Percentiles rank a stretch among this genome's conserved stretches.
Conservation (phyloP, 2,329 filamentous ascomycete genomes). For the Bimuria novae-zelandiae region DNA sequence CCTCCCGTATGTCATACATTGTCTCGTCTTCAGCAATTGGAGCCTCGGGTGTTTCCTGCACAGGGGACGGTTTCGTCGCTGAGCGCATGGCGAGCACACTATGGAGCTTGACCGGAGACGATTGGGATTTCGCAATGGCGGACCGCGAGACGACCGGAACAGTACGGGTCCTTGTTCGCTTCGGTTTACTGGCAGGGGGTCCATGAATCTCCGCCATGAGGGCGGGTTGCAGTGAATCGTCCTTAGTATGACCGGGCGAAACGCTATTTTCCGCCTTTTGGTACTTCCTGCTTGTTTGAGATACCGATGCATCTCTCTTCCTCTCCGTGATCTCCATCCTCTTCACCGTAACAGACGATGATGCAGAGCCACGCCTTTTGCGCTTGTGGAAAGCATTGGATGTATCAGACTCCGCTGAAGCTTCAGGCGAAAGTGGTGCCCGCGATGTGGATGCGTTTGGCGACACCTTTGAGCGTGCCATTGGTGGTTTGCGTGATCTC, state of each 20-base stretch:
- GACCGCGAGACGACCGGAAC: constrained; percentile 21
- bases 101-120: constrained; percentile 40
- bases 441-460: not conserved
- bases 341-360: constrained; percentile 19
- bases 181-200: constrained; percentile 28
- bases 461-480: constrained; percentile 11
- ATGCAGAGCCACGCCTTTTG: constrained; percentile 32
- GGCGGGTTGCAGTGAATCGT: not conserved
- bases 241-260: constrained; percentile 20
- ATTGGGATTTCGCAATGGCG: constrained; percentile 32
- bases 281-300: constrained; percentile 31
- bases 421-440: constrained; percentile 12
- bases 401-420: constrained; percentile 30
- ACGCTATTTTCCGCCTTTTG: constrained; percentile 30
- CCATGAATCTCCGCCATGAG: constrained; percentile 5
- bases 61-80: constrained; percentile 19
- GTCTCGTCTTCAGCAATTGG: constrained; percentile 34
- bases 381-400: constrained; percentile 38
- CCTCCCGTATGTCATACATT: constrained; percentile 42
- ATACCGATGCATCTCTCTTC: constrained; percentile 12
- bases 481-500: constrained; percentile 19
- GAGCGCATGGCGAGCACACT: constrained; percentile 37
- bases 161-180: constrained; percentile 31
- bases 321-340: constrained; percentile 2
- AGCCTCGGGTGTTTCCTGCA: constrained; percentile 18